These are phyloP conservation scores for Puccinia polysora DNA, from an alignment of 1,284 basidiomycete species.

Conservation along the genomic window DNA sequence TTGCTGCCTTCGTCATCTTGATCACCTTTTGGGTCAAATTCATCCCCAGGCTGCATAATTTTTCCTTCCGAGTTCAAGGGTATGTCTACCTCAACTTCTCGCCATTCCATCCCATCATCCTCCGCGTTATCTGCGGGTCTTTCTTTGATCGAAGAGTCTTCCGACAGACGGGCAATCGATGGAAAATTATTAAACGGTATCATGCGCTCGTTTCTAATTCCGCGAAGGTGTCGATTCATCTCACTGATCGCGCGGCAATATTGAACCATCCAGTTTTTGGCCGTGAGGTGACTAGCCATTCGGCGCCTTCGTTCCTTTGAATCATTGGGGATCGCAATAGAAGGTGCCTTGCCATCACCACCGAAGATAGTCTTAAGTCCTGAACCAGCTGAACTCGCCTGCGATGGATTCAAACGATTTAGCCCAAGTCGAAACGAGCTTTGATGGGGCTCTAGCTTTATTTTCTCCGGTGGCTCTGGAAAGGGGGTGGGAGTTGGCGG, in stretches of 20 bases:
- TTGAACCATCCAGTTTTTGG: constrained; percentile 83
- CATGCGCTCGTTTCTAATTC: constrained; percentile 29
- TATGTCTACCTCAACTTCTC: constrained; percentile 44
- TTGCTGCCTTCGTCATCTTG: constrained; percentile 33
- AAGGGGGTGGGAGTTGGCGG: constrained; percentile 45
- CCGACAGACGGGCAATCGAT: constrained; percentile 1
- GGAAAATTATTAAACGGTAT: constrained; percentile 20
- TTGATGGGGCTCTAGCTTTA: constrained; percentile 15
- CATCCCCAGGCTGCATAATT: constrained; percentile 39
- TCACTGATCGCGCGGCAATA: constrained; percentile 57
- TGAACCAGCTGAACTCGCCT: constrained; percentile 58
- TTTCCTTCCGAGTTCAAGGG: constrained; percentile 30
- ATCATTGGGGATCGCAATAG: constrained; percentile 71
- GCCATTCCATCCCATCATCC: constrained; percentile 57
- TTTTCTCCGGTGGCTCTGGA: constrained; percentile 39
- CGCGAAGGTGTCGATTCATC: constrained; percentile 40
- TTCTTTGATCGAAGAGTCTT: neutral
- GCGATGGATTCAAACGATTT: constrained; percentile 18
- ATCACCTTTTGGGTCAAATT: constrained; percentile 22
- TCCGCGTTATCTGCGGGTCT: constrained; percentile 58
- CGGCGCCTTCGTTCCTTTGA: constrained; percentile 59
- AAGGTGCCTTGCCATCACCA: constrained; percentile 72
- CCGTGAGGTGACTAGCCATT: constrained; percentile 57
- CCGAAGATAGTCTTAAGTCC: constrained; percentile 77
- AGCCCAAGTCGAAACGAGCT: constrained; percentile 35